These are phyloP conservation scores for Knoxdaviesia proteae DNA, from an alignment of 2,329 filamentous ascomycete species.

Conservation along the genomic window DNA sequence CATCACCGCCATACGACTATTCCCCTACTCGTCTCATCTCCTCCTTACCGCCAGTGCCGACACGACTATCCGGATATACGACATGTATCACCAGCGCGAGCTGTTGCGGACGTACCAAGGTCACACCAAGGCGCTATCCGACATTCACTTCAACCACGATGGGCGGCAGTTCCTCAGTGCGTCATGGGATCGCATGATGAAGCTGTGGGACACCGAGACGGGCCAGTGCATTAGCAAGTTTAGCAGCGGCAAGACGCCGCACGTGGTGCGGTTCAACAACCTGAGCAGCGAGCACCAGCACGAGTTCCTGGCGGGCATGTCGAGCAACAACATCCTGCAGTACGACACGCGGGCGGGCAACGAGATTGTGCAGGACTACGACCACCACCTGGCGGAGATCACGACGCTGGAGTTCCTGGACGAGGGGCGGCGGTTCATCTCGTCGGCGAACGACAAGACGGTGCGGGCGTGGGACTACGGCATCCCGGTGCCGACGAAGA, in stretches of 20 bases:
- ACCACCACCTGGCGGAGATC: slow-evolving; percentile 92
- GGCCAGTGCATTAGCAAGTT: slow-evolving; percentile 75
- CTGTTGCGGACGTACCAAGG: slow-evolving; percentile 80
- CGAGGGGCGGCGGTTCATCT: slow-evolving; percentile 86
- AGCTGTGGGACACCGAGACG: slow-evolving; percentile 95
- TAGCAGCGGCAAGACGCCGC: slow-evolving; percentile 83
- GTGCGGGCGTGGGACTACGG: slow-evolving; percentile 96
- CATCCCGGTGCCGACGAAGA: slow-evolving; percentile 95
- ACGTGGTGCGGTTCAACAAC: slow-evolving; percentile 91
- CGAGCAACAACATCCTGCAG: slow-evolving; percentile 96
- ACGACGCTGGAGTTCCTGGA: slow-evolving; percentile 97
- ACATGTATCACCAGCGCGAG: slow-evolving; percentile 77
- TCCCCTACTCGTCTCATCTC: slow-evolving; percentile 72
- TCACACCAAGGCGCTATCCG: slow-evolving; percentile 75
- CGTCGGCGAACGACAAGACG: slow-evolving; percentile 91
- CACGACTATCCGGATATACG: slow-evolving; percentile 80
- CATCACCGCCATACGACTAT: slow-evolving; percentile 76
- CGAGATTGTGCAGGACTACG: slow-evolving; percentile 87
- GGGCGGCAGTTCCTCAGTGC: slow-evolving; percentile 78
- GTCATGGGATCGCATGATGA: slow-evolving; percentile 89
- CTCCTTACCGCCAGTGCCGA: slow-evolving; percentile 81
- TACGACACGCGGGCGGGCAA: slow-evolving; percentile 66
- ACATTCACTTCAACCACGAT: slow-evolving; percentile 65
- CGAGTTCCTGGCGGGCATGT: slow-evolving; percentile 92
- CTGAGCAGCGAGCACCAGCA: slow-evolving; percentile 55